These are phyloP conservation scores for Cryptococcus sp. DNA, from an alignment of 1,284 basidiomycete species.

Conservation along the genomic window DNA sequence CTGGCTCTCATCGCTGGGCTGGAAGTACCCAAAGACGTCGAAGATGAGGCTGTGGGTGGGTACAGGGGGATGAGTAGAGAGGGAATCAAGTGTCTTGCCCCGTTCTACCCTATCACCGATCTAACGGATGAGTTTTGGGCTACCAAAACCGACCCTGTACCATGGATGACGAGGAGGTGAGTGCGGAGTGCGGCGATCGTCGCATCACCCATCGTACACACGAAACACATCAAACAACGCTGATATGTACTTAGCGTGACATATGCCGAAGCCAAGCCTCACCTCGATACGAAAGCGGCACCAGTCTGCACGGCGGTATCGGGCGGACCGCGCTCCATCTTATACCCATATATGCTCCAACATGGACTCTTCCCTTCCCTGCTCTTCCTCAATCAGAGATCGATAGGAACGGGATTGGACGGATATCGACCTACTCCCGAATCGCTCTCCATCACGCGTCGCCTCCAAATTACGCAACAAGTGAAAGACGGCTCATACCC, in stretches of 20 bases:
- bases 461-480: slow-evolving; percentile 21
- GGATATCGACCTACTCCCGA: slow-evolving; percentile 38
- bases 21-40: slow-evolving; percentile 24
- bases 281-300: slow-evolving; percentile 43
- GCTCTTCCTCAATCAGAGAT: slow-evolving; percentile 44
- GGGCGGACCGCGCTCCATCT: slow-evolving; percentile 45
- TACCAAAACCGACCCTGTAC: slow-evolving; percentile 48
- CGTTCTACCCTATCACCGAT: slow-evolving; percentile 51
- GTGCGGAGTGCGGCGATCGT: slow-evolving; percentile 1
- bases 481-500: slow-evolving; percentile 5
- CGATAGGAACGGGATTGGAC: slow-evolving; percentile 39
- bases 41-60: slow-evolving; percentile 42
- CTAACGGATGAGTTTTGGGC: slow-evolving; percentile 47
- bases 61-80: slow-evolving; percentile 30
- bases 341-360: slow-evolving; percentile 52
- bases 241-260: slow-evolving; percentile 23
- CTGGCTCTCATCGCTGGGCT: slow-evolving; percentile 48
- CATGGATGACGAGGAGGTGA: slow-evolving; percentile 41
- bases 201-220: too few relatives aligned
- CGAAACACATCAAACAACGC: background rate
- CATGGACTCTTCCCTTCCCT: slow-evolving; percentile 46
- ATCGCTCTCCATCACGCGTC: slow-evolving; percentile 38
- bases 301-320: slow-evolving; percentile 39
- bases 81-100: slow-evolving; percentile 43
- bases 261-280: slow-evolving; percentile 42